Conservation (phyloP, 2,329 filamentous ascomycete genomes). For the Verticillium dahliae region DNA sequence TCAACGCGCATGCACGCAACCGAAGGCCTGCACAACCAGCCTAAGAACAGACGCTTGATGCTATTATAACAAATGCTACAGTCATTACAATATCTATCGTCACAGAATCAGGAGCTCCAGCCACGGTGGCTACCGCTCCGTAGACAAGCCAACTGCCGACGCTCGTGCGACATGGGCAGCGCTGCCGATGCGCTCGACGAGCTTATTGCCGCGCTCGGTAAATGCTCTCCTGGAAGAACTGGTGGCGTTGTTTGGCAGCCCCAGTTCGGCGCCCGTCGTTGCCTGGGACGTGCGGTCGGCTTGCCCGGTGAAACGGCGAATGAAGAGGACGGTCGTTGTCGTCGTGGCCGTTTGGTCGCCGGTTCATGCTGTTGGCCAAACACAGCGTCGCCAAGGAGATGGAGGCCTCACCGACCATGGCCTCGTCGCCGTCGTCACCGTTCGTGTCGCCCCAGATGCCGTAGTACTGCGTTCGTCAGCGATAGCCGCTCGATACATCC, state of each 20-base stretch:
- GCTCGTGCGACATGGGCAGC: not conserved
- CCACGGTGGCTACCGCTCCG: not conserved
- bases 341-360: constrained; percentile 51
- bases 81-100: not conserved
- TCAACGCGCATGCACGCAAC: no score
- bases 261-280: constrained; percentile 47
- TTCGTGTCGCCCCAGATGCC: constrained; percentile 58
- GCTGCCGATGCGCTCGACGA: constrained; percentile 33
- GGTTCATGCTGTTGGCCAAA: constrained; percentile 41
- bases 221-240: constrained; percentile 49
- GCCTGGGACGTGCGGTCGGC: no score
- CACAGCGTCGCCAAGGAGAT: constrained; percentile 52
- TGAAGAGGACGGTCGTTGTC: constrained; percentile 52
- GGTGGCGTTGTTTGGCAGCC: constrained; percentile 34
- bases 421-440: constrained; percentile 38
- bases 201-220: constrained; percentile 38
- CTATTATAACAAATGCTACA: not conserved
- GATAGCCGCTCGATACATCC: no score
- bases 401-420: constrained; percentile 49
- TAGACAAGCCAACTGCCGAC: not conserved
- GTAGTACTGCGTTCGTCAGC: constrained; percentile 33
- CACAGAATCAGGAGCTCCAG: not conserved
- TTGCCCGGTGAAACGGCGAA: no score
- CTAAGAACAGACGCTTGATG: not conserved
- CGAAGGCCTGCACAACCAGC: constrained; percentile 32